Percentiles rank a stretch among this genome's conserved stretches.
Conservation (phyloP, 306 rosid genomes). For the Sechiopsis laciniata region DNA sequence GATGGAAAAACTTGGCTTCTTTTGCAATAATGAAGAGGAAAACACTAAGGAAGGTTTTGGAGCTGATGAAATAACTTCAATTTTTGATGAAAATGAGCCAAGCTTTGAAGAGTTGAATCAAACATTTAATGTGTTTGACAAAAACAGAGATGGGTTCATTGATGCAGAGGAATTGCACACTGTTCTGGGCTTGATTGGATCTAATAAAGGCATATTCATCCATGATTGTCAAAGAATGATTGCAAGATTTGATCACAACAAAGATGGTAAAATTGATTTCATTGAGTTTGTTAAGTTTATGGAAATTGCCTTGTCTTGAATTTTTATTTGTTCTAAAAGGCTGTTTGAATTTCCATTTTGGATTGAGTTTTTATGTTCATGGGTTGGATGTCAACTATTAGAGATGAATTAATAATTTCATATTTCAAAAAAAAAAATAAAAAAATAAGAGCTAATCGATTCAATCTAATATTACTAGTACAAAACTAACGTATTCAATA, state of each 20-base stretch:
- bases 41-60: constrained; percentile 21
- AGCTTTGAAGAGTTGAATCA: constrained; percentile 74
- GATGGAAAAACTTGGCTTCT: constrained; percentile 50
- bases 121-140: constrained; percentile 82
- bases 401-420: no score
- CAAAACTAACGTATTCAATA: no score
- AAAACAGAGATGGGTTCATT: constrained; percentile 68
- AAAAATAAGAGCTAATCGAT: no score
- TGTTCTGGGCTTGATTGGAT: constrained; percentile 49
- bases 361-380: no score
- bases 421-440: no score
- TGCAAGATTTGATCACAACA: constrained; percentile 41
- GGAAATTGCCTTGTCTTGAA: constrained; percentile 59
- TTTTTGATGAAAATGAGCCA: constrained; percentile 82
- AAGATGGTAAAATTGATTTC: constrained; percentile 72
- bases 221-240: constrained; percentile 67
- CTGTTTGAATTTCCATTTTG: no score
- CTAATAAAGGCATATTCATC: constrained; percentile 40
- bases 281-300: constrained; percentile 59
- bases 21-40: constrained; percentile 40
- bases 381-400: no score
- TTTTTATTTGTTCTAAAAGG: not conserved
- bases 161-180: constrained; percentile 66
- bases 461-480: no score
- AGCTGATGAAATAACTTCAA: constrained; percentile 35